Conservation (phyloP, 352 stramenopile genomes). For the Globisporangium nunn region DNA sequence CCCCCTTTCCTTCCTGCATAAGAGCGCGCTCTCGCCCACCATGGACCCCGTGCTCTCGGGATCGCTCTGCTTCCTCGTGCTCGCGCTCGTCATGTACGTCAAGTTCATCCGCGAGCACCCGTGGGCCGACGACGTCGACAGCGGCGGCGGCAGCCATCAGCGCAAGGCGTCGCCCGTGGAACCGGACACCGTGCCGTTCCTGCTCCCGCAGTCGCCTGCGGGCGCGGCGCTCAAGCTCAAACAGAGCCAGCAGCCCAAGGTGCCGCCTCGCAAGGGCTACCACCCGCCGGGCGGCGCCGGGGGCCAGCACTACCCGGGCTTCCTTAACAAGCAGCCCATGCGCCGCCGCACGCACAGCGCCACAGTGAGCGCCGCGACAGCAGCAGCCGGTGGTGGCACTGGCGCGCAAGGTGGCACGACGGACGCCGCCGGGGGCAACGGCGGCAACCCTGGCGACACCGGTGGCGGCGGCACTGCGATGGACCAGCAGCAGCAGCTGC, state of each 20-base stretch:
- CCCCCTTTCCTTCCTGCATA: background rate
- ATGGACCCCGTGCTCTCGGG: constrained; percentile 84
- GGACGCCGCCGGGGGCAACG: constrained; percentile 3
- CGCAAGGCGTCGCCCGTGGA: constrained; percentile 62
- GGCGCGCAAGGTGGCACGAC: constrained; percentile 14
- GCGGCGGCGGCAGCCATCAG: constrained; percentile 18
- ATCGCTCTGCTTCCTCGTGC: constrained; percentile 83
- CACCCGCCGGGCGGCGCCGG: constrained; percentile 13
- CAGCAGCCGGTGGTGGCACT: constrained; percentile 1
- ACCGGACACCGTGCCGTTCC: constrained; percentile 60
- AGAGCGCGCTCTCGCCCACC: background rate
- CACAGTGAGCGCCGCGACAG: constrained; percentile 21
- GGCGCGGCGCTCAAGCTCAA: constrained; percentile 32
- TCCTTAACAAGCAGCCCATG: constrained; percentile 74
- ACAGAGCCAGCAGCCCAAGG: constrained; percentile 21
- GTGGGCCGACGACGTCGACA: constrained; percentile 40
- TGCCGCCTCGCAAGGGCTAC: constrained; percentile 29
- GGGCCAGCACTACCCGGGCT: constrained; percentile 21
- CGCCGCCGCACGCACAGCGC: constrained; percentile 63
- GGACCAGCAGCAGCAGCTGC: constrained; percentile 26
- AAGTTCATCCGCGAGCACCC: constrained; percentile 81
- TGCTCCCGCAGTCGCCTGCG: constrained; percentile 49
- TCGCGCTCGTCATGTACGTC: constrained; percentile 86
- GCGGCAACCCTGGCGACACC: background rate
- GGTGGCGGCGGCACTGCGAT: constrained; percentile 7